These are phyloP conservation scores for Fusarium musae DNA, from an alignment of 2,329 filamentous ascomycete genomes.

Conservation along the genomic window DNA sequence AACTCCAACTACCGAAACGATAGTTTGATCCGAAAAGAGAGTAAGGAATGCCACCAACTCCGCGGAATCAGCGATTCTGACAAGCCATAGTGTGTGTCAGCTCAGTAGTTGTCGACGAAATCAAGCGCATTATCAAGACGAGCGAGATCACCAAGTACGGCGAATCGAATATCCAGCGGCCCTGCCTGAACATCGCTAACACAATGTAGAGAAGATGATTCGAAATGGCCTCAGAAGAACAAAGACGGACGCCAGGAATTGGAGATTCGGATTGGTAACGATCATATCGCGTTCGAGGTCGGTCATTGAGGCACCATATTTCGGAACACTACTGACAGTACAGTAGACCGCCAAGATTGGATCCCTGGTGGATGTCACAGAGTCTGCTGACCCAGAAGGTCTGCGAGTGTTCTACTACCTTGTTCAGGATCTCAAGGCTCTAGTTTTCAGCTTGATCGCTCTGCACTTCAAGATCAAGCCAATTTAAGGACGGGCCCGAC, in stretches of 20 bases:
- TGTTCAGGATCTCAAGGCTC: slow-evolving; percentile 94
- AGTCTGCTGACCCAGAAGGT: slow-evolving; percentile 94
- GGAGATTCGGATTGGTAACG: slow-evolving; percentile 91
- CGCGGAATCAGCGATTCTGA: slow-evolving; percentile 10
- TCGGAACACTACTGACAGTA: slow-evolving; percentile 22
- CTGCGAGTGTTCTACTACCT: slow-evolving; percentile 98
- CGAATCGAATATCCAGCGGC: background rate
- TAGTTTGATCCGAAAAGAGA: slow-evolving; percentile 98
- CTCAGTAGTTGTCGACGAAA: slow-evolving; percentile 88
- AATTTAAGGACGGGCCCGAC: slow-evolving; percentile 58
- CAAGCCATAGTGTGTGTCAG: slow-evolving; percentile 88
- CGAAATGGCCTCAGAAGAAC: slow-evolving; percentile 99
- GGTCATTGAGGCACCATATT: slow-evolving; percentile 35
- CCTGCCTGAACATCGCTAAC: slow-evolving; percentile 27
- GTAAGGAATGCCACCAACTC: slow-evolving; percentile 64
- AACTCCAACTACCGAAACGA: slow-evolving; percentile 99
- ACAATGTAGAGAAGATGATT: slow-evolving; percentile 85
- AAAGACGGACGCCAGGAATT: slow-evolving; percentile 97
- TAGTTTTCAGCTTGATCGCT: slow-evolving; percentile 95
- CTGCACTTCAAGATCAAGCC: slow-evolving; percentile 97
- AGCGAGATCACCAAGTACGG: slow-evolving; percentile 96
- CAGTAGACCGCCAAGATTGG: slow-evolving; percentile 95
- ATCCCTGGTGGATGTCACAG: slow-evolving; percentile 94
- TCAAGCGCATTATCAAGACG: slow-evolving; percentile 95
- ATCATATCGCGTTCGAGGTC: slow-evolving; percentile 98